A percentile compares a stretch with the other conserved stretches of the same genome.
Conservation (phyloP, 1,284 basidiomycete species). For the Boletellus dicymbophilus region DNA sequence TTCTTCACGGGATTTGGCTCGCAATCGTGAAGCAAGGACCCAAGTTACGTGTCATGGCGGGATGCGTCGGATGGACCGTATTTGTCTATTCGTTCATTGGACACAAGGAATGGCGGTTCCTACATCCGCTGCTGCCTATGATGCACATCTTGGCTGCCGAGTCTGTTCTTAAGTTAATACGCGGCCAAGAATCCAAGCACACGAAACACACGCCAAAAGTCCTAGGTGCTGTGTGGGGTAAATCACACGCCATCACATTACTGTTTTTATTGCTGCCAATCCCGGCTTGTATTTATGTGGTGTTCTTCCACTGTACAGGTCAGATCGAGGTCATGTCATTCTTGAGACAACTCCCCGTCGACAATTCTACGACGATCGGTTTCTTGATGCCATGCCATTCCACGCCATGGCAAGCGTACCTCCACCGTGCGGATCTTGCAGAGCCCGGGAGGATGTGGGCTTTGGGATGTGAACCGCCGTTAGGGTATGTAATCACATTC, state of each 20-base stretch:
- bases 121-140: conserved; percentile 91
- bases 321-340: conserved; percentile 77
- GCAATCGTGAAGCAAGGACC: conserved; percentile 29
- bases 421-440: conserved; percentile 71
- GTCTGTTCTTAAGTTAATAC: conserved; percentile 57
- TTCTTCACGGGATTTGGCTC: conserved; percentile 58
- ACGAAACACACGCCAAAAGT: conserved; percentile 11
- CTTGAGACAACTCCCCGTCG: conserved; percentile 51
- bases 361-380: conserved; percentile 65
- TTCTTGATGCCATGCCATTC: conserved; percentile 98
- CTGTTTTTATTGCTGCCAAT: conserved; percentile 56
- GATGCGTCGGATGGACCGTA: conserved; percentile 65
- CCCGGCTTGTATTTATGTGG: conserved; percentile 67
- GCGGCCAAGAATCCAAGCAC: conserved; percentile 1
- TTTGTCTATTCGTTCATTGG: conserved; percentile 75
- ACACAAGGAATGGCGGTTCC: conserved; percentile 97
- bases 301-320: conserved; percentile 73
- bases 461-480: conserved; percentile 89
- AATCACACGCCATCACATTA: conserved; percentile 20
- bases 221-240: conserved; percentile 4
- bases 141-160: conserved; percentile 81
- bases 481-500: conserved; percentile 52
- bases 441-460: conserved; percentile 69
- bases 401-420: conserved; percentile 91
- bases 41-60: conserved; percentile 48